Evolutionary conservation across 805 yeast species (phyloP).

Genomic region (Saccharomyces mikatae): DNA sequence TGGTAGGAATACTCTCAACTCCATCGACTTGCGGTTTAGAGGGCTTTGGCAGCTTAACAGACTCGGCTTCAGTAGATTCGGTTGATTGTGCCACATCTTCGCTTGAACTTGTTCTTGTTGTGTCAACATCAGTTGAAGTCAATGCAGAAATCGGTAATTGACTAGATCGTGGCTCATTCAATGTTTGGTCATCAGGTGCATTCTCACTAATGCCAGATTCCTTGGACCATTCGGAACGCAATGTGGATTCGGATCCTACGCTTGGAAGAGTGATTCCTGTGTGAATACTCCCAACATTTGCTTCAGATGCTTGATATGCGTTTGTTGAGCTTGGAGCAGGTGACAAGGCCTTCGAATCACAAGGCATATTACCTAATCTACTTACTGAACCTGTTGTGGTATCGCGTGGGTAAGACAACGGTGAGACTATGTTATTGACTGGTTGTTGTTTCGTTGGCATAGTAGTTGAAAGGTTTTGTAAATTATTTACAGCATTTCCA

Average conservation of each 20-base stretch:
- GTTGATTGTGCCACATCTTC: background rate
- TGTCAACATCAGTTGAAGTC: background rate
- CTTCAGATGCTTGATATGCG: background rate
- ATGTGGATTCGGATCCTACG: background rate
- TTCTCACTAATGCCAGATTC: background rate
- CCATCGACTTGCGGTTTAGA: background rate
- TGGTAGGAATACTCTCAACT: background rate
- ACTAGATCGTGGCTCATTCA: background rate
- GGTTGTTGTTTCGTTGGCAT: background rate
- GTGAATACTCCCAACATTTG: background rate
- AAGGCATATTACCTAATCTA: background rate
- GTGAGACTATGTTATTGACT: background rate
- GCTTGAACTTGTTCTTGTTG: background rate
- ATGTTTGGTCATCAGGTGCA: background rate
- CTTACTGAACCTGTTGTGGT: background rate
- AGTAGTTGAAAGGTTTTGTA: background rate
- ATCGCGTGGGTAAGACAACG: background rate
- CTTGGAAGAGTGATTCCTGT: background rate
- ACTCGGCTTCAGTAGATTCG: background rate
- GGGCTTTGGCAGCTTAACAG: background rate
- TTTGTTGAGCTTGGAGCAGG: background rate
- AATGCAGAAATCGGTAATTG: background rate
- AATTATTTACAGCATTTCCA: background rate
- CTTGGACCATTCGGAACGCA: background rate
- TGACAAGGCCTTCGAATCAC: background rate